Evolutionary conservation across 1,139 yeast genomes (phyloP), one percentile per base, ranked within the genome.

Genomic region (Candida tunisiensis): DNA sequence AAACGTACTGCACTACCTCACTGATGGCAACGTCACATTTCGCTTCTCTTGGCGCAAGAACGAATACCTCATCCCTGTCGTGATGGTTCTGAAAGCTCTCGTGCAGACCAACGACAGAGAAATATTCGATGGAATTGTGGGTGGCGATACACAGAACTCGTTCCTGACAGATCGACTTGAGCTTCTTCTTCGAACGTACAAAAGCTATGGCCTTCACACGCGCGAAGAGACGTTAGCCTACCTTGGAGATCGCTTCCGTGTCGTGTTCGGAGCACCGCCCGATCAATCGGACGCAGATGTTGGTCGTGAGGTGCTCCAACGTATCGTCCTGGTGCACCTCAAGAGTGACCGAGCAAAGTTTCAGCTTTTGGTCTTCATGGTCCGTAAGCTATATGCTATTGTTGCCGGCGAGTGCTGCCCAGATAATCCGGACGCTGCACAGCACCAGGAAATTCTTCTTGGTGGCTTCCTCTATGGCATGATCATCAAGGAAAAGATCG

Each of bases 381-480:
- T 88, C 44, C 72, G 98, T 62, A 91, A 88, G 55, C 66, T 88
- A 34, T 91, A 91, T 51, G 67, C 96, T 1, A 64, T 91, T 39
- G 96, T 88, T 27, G 94, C 94, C 22, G 96, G 96, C 33, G 95
- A 85, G 47, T 85, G 96, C 55, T 63, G 88, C 33, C 91, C 95
- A 15, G 99, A 88, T 53, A 88, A 91, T 57, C 98, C 99, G 46
- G 99, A 88, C 74, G 93, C 96, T 24, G 82, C 95, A 7, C 98
- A 91, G 60, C 96, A 88, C 62, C 99, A 88, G 58, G 99, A 88
- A 58, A 83, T 88, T 18, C 60, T 88, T 38, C 64, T 88, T 31
- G 98, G 98, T 36, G 99, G 99, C 14, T 83, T 88, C 66, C 62
- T 88, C 31, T 88, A 82, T 45, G 96, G 96, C 39, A 85, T 85